Base-by-base conservation (phyloP, 768 basidiomycete species). In the Mrakia gelida region DNA sequence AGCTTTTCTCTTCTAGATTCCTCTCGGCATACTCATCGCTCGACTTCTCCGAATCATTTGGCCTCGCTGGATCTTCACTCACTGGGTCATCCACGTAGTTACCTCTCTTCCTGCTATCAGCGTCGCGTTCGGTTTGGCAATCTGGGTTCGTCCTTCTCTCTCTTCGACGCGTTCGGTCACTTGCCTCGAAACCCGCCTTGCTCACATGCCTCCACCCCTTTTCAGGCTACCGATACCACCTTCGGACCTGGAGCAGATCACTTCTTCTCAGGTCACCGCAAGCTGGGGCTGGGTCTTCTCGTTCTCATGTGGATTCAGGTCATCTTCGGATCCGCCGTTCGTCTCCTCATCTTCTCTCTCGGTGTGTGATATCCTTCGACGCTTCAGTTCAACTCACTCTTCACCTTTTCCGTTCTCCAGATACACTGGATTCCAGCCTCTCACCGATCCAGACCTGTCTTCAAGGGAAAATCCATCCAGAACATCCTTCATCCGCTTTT, bases 401-500 rank as follows among this genome's bases (percentile, higher is more conserved):
- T n/a, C n/a, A 43, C 11, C n/a, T n/a, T n/a, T n/a, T n/a, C n/a
- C n/a, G n/a, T n/a, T n/a, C n/a, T n/a, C n/a, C n/a, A n/a, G n/a
- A n/a, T n/a, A n/a, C n/a, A n/a, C n/a, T n/a, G 41, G 56, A 8
- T 23, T 15, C 70, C 49, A 30, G 1, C 34, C 13, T 34, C 32
- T 3, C 38, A 13, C 1, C 34, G 38, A 7, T 41, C 67, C 15
- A 38, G 11, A 7, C 9, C 2, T 1, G 16, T 41, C 23, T 18
- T 68, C 41, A 68, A 41, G 11, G 32, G 38, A 3, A 68, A 68
- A 18, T 13, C 76, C 16, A 43, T 71, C 7, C 71, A 71, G 28
- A 77, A 77, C 56, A 62, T 38, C 38, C n/a, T 59, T n/a, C 76
- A 77, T 72, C 49, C 56, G 71, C 41, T 41, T n/a, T 7, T n/a